Evolutionary conservation across 2,329 filamentous ascomycete species (phyloP).

Genomic region (Phyllosticta citribraziliensis): DNA sequence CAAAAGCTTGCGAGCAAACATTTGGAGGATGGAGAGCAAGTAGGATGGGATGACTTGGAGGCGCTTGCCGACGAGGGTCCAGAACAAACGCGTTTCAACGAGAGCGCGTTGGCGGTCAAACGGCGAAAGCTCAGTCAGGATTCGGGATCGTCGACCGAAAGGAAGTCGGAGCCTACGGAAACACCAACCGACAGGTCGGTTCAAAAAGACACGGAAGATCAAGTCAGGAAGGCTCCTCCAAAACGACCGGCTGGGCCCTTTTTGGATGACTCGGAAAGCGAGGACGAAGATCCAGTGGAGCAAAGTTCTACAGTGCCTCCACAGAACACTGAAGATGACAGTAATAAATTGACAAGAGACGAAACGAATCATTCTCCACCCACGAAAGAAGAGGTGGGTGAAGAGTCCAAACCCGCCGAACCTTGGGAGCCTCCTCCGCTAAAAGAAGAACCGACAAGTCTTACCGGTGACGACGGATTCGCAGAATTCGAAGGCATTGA

Average conservation of each 20-base stretch:
- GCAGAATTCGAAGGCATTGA: conserved; percentile 45
- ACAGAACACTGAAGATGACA: neutral
- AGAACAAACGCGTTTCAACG: conserved; percentile 32
- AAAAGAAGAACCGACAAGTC: conserved; percentile 41
- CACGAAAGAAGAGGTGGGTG: conserved; percentile 1
- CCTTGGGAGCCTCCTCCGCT: conserved; percentile 17
- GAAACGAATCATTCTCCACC: neutral
- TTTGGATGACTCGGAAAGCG: conserved; percentile 59
- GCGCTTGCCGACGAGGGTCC: conserved; percentile 13
- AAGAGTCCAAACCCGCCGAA: neutral
- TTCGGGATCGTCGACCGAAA: conserved; percentile 29
- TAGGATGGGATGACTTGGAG: conserved; percentile 23
- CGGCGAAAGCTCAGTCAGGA: conserved; percentile 29
- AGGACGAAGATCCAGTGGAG: conserved; percentile 29
- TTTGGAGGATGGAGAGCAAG: conserved; percentile 17
- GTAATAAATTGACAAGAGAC: neutral
- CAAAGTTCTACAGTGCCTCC: neutral
- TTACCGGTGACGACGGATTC: conserved; percentile 29
- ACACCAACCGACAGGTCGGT: neutral
- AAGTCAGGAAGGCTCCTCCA: neutral
- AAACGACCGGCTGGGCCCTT: conserved; percentile 50
- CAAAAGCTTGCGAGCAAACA: conserved; percentile 14
- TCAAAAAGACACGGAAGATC: neutral
- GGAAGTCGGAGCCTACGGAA: conserved; percentile 1
- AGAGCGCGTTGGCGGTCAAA: conserved; percentile 33